A percentile compares a stretch with the other conserved stretches of the same genome.
Conservation (phyloP, 2,329 filamentous ascomycete species). For the Arachnopeziza araneosa region DNA sequence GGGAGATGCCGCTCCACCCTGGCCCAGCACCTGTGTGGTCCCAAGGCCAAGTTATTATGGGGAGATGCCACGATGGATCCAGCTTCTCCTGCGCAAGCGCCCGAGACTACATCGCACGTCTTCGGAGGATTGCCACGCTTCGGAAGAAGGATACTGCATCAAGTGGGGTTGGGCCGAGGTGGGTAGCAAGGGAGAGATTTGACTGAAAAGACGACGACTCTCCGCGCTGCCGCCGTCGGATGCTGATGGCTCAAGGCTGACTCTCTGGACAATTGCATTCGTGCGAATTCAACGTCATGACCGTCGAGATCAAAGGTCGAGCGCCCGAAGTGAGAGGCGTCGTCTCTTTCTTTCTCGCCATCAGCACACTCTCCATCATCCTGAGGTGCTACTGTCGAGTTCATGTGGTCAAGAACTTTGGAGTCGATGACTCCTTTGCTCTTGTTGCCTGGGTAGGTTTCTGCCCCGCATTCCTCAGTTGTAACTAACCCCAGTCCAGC, state of each 20-base stretch:
- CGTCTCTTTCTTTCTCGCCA: constrained; percentile 31
- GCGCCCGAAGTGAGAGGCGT: constrained; percentile 30
- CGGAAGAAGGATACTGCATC: background rate
- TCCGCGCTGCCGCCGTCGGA: background rate
- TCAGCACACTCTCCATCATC: constrained; percentile 27
- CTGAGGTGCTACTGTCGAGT: constrained; percentile 22
- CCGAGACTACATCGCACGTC: background rate
- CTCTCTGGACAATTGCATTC: background rate
- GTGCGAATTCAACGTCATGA: background rate
- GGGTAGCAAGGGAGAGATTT: background rate
- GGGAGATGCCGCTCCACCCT: background rate
- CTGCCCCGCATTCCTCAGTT: background rate
- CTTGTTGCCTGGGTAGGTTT: constrained; percentile 20
- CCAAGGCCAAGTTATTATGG: background rate
- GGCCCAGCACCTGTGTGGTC: background rate
- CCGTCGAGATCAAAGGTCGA: constrained; percentile 9
- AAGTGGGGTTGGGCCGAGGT: background rate
- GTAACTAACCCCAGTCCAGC: constrained; percentile 12
- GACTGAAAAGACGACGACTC: background rate
- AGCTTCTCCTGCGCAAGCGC: background rate
- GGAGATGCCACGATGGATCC: background rate
- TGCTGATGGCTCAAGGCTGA: background rate
- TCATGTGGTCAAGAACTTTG: constrained; percentile 25
- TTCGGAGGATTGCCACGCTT: background rate
- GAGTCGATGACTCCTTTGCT: constrained; percentile 22